phyloP scores from a whole-genome alignment of 129 eudicot species.

The Smallanthus sonchifolius region DNA sequence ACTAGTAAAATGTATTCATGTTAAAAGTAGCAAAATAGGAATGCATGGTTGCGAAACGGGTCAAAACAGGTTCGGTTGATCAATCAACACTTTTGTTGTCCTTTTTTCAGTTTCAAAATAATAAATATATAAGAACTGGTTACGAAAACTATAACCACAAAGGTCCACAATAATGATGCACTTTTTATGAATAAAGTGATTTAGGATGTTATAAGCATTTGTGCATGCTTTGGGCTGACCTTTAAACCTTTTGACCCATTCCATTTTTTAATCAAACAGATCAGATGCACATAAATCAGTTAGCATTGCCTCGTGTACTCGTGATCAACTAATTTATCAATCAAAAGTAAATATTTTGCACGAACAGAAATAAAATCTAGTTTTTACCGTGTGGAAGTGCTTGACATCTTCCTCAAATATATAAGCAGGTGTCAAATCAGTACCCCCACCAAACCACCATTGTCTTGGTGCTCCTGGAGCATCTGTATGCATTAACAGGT shows the following conservation, averaged over 20 bases:
- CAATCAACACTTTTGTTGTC: not conserved
- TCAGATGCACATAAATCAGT: not conserved
- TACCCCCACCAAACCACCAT: slow-evolving; percentile 99
- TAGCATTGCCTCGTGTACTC: not conserved
- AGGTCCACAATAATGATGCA: not conserved
- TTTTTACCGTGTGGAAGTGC: slow-evolving; percentile 82
- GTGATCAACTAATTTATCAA: not conserved
- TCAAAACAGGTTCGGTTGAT: not conserved
- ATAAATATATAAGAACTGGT: not conserved
- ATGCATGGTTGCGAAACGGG: not conserved
- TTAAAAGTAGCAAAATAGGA: not conserved
- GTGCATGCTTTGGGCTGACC: not conserved
- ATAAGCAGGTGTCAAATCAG: slow-evolving; percentile 97
- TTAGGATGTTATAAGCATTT: not conserved
- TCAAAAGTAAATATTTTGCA: not conserved
- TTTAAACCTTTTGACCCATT: not conserved
- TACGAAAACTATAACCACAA: not conserved
- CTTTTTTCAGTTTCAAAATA: not conserved
- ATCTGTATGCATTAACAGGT: slow-evolving; percentile 45
- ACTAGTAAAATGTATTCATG: slow-evolving; percentile 3
- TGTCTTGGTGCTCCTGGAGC: slow-evolving; percentile 97
- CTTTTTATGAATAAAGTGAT: not conserved
- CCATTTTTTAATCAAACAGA: not conserved
- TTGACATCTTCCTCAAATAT: slow-evolving; percentile 91
- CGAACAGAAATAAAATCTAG: not conserved